Base-by-base conservation (phyloP, 2,329 filamentous ascomycete species). In the Daldinia sp. region DNA sequence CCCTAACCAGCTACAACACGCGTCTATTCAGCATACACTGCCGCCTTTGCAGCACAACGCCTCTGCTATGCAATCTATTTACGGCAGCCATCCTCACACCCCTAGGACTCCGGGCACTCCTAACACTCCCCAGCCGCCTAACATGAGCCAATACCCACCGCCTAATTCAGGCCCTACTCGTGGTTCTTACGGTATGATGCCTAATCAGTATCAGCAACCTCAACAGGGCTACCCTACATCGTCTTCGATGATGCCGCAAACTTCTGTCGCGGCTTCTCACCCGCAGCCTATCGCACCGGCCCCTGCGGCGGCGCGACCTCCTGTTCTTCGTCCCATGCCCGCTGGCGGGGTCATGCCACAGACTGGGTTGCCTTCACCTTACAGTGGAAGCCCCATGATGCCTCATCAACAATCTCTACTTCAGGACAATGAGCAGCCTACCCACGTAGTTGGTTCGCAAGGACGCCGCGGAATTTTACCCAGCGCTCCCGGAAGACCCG, bases 381-480 rank as follows among this genome's bases (percentile, higher is more conserved):
- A 91, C 75, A 87, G 85, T 60, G 86, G 87, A 69, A 82, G 82
- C 68, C 82, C 80, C 6, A 80, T 88, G 73, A 88, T 90, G 85
- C 82, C 84, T 62, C 77, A 80, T 50, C 87, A 84, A 77, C 85
- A 83, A 73, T 82, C 83, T 73, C 86, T 88, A 74, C 79, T 87
- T 67, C 84, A 83, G 66, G 88, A 88, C 54, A 82, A 80, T 37
- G 88, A 90, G 12, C 89, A 90, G 75, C 93, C 92, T 15, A 96
- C 93, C 35, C 95, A 98, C 78, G 95, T 98, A 55, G 95, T 98
- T 61, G 95, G 95, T 60, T 97, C 94, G 28, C 95, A 98, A 82
- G 95, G 95, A 66, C 90, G 95, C 71, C 89, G 95, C 73, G 95
- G 95, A 55, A 97, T 98, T 42, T 83, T 98, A 69, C 95, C 95